Evolutionary conservation across 345 rosid genomes (phyloP), one percentile per base, ranked within the genome.

Genomic region (Moricandia moricandioides): DNA sequence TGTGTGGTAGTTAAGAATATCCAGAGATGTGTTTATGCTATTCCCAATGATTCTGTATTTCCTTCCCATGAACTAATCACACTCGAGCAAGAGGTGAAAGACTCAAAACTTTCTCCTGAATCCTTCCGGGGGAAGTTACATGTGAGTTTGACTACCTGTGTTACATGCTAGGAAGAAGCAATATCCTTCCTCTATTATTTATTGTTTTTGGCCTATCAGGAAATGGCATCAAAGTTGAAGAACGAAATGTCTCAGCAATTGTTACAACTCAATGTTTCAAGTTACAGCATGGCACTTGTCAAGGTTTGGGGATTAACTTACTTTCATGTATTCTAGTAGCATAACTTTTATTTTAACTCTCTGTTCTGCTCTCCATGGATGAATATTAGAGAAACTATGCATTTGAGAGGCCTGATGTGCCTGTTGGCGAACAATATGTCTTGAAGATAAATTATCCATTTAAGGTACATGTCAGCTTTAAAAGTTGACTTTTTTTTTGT

Each of bases 381-480:
- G 35, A 45, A 27, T 70, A 17, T 59, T 87, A 95, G 99, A 87
- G 99, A 83, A 89, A 75, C 34, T 90, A 90, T 86, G 96, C 97
- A 26, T 92, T 95, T 56, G 96, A 90, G 79, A 81, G 88, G 75
- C 73, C 85, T 69, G 97, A 90, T 74, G 83, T 95, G 65, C 92
- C 96, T 79, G 40, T 69, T 29, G 97, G 97, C 30, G 96, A 95
- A 82, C 91, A 86, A 78, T 92, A 88, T 80, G 89, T 86, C 14
- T 84, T 95, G 70, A 92, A 95, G 83, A 87, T 95, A 78, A 92
- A 83, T 78, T 95, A 95, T 75, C 86, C 99, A 65, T 92, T 89
- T 85, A 89, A 90, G 99, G 99, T 95, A 86, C 43, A 24, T 17
- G 40, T 35, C 52, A 67, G 57, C 34, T 69, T 56, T 2, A 13